Percentiles rank a stretch among this genome's conserved stretches.
phyloP scores from a whole-genome alignment of 345 rosid species.

The Bretschneidera sinensis region DNA sequence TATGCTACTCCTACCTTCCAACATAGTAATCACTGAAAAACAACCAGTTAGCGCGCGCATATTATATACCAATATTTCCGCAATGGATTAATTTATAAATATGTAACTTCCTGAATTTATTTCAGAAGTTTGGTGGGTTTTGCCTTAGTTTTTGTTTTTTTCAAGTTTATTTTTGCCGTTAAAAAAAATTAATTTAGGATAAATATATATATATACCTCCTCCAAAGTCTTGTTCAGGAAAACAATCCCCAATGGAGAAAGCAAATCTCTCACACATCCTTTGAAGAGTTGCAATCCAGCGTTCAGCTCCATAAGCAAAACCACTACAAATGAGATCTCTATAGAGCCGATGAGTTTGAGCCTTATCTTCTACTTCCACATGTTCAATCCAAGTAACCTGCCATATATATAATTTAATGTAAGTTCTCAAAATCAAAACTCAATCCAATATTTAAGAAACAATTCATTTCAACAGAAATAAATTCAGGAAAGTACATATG shows the following conservation, averaged over 20 bases:
- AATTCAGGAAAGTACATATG: no score
- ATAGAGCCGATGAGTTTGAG: slow-evolving; percentile 46
- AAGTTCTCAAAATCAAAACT: no score
- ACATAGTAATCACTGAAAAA: slow-evolving; percentile 21
- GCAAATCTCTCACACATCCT: slow-evolving; percentile 59
- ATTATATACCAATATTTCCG: no score
- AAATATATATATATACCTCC: slow-evolving; percentile 27
- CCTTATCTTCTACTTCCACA: slow-evolving; percentile 59
- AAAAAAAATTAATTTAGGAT: no score
- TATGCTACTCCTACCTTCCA: slow-evolving; percentile 37
- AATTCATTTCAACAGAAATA: no score
- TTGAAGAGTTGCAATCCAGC: slow-evolving; percentile 52
- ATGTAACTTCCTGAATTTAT: no score
- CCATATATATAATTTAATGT: neutral
- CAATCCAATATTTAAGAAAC: no score
- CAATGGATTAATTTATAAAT: no score
- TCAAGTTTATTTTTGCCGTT: no score
- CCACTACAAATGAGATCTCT: slow-evolving; percentile 33
- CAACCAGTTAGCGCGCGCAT: neutral
- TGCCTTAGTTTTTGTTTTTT: no score
- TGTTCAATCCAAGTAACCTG: slow-evolving; percentile 86
- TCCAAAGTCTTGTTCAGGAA: slow-evolving; percentile 22
- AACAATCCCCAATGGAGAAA: slow-evolving; percentile 14
- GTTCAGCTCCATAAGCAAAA: slow-evolving; percentile 57
- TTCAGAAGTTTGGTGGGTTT: no score